A percentile compares a stretch with the other conserved stretches of the same genome.
Conservation (phyloP, 164 flowering plant genomes). For the Amborella trichopoda region DNA sequence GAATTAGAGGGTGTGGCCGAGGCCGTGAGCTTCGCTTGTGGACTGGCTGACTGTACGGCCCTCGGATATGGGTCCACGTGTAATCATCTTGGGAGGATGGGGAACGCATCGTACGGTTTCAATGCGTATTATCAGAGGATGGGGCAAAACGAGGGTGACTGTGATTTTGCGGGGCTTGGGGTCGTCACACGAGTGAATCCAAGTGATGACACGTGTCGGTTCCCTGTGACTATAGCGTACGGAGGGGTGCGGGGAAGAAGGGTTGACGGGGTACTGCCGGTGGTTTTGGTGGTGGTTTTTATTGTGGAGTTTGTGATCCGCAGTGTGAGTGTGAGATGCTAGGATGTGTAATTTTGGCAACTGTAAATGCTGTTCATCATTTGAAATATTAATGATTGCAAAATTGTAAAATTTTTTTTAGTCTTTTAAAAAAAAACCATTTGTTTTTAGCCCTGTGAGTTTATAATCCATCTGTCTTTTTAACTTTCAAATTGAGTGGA, state of each 20-base stretch:
- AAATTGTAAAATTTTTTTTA: too few relatives aligned
- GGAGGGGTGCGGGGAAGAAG: constrained; percentile 6
- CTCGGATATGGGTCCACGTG: constrained; percentile 67
- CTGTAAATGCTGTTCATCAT: too few relatives aligned
- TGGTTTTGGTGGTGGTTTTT: not conserved
- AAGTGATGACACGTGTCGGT: constrained; percentile 32
- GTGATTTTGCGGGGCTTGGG: constrained; percentile 57
- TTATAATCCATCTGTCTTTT: too few relatives aligned
- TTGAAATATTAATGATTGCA: too few relatives aligned
- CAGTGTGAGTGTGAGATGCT: too few relatives aligned
- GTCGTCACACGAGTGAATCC: constrained; percentile 41
- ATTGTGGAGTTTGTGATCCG: too few relatives aligned
- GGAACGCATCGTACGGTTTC: constrained; percentile 79
- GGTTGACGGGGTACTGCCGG: not conserved
- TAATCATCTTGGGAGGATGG: constrained; percentile 26
- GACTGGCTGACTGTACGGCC: constrained; percentile 62
- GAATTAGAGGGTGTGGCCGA: constrained; percentile 23
- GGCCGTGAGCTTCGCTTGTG: constrained; percentile 52
- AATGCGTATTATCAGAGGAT: constrained; percentile 67
- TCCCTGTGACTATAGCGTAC: constrained; percentile 54
- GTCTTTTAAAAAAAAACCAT: too few relatives aligned
- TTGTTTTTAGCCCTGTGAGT: too few relatives aligned
- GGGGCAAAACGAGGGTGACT: constrained; percentile 33
- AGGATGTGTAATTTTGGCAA: too few relatives aligned
- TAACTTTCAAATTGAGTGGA: too few relatives aligned